phyloP scores from a whole-genome alignment of 805 yeast genomes.

The Lachancea thermotolerans region DNA sequence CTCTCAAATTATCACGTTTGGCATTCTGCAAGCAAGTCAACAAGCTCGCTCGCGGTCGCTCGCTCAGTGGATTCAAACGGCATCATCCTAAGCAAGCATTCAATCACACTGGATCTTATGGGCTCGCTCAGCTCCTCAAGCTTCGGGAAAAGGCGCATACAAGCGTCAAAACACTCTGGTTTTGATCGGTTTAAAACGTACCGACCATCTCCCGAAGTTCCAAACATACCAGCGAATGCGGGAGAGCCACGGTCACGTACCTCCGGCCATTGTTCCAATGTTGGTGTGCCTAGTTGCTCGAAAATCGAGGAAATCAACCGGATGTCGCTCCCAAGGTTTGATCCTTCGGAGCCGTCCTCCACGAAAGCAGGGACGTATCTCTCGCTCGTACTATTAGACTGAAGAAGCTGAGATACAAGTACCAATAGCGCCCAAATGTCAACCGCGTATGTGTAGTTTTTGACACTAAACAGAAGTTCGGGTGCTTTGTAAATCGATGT shows the following conservation, averaged over 20 bases:
- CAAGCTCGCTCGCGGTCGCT: conserved; percentile 38
- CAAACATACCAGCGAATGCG: conserved; percentile 31
- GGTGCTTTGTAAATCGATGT: conserved; percentile 73
- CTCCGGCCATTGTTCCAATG: conserved; percentile 37
- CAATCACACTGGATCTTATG: conserved; percentile 10
- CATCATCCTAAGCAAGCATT: conserved; percentile 40
- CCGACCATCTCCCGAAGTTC: conserved; percentile 22
- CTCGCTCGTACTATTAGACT: conserved; percentile 21
- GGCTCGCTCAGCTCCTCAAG: conserved; percentile 12
- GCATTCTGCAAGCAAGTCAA: neutral
- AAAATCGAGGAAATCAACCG: conserved; percentile 52
- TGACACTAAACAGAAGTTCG: conserved; percentile 58
- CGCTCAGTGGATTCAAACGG: conserved; percentile 41
- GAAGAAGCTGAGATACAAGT: conserved; percentile 46
- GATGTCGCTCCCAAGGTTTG: conserved; percentile 45
- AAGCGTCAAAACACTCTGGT: conserved; percentile 9
- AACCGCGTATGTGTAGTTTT: conserved; percentile 45
- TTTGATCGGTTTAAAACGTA: conserved; percentile 14
- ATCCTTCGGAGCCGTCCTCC: conserved; percentile 21
- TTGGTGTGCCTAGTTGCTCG: conserved; percentile 57
- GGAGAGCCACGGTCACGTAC: conserved; percentile 24
- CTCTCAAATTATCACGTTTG: neutral
- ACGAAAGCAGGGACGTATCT: conserved; percentile 21
- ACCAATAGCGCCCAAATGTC: conserved; percentile 75
- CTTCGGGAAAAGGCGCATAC: conserved; percentile 19